A percentile compares a stretch with the other conserved stretches of the same genome.
phyloP scores from a whole-genome alignment of 139 green algal genomes.

The Chlamydomonas sp. region DNA sequence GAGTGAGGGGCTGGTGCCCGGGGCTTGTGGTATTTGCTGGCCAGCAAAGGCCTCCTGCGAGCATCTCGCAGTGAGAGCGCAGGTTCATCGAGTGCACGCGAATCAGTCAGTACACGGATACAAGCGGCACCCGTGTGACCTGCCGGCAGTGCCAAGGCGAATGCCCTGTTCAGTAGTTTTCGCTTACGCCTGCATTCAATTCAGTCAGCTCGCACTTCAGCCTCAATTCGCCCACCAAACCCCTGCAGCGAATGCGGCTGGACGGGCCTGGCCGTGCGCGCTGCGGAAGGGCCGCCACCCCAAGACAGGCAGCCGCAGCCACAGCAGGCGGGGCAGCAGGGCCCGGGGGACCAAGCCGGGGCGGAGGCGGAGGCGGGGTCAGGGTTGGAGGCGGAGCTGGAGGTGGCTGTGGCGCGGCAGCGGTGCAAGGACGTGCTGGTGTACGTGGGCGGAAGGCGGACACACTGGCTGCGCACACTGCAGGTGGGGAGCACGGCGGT shows the following conservation, averaged over 20 bases:
- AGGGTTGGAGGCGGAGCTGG: neutral
- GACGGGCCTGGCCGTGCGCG: conserved; percentile 13
- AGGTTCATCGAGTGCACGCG: too few species aligned
- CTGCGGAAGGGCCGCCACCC: neutral
- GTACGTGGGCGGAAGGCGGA: neutral
- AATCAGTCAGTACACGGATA: too few species aligned
- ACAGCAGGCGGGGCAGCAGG: neutral
- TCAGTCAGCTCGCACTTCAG: too few species aligned
- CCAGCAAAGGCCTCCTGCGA: too few species aligned
- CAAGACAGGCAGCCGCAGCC: neutral
- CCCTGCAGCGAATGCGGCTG: conserved; percentile 23
- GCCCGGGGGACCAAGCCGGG: neutral
- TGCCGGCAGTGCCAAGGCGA: too few species aligned
- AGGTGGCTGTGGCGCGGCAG: conserved; percentile 36
- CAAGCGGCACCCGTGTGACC: too few species aligned
- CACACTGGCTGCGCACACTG: conserved; percentile 4
- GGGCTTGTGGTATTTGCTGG: too few species aligned
- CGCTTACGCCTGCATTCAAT: too few species aligned
- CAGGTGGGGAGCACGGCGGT: conserved; percentile 2
- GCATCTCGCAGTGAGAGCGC: too few species aligned
- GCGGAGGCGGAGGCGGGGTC: neutral
- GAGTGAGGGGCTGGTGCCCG: too few species aligned
- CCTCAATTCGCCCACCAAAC: too few species aligned
- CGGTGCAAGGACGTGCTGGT: conserved; percentile 4
- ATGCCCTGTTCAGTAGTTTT: too few species aligned